phyloP scores from a whole-genome alignment of 176 grass and related monocot genomes.

The Phyllostachys edulis region DNA sequence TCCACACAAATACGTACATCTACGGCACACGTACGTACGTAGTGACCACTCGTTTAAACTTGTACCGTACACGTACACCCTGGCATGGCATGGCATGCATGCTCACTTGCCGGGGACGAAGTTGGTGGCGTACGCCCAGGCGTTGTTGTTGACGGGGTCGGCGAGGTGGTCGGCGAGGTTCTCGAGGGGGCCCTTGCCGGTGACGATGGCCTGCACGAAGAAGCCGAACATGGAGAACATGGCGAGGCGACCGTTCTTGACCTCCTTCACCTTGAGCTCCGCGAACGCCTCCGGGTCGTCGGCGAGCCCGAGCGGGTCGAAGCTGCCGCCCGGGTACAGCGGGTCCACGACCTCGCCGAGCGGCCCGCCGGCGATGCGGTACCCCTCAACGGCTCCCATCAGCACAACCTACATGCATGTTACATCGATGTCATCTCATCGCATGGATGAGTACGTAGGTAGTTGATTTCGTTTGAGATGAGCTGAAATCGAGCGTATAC shows the following conservation, averaged over 20 bases:
- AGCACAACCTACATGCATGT: constrained; percentile 37
- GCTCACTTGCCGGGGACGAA: constrained; percentile 66
- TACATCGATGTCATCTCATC: too few species aligned
- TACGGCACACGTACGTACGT: constrained; percentile 1
- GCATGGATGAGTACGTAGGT: neutral
- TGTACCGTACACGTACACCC: constrained; percentile 21
- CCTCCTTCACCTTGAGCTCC: constrained; percentile 76
- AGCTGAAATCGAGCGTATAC: neutral
- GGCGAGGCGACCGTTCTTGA: constrained; percentile 73
- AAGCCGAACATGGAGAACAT: constrained; percentile 89
- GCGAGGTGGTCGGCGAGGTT: constrained; percentile 84
- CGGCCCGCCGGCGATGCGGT: constrained; percentile 65
- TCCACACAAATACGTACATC: constrained; percentile 5
- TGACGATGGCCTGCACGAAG: constrained; percentile 81
- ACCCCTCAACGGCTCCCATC: constrained; percentile 78
- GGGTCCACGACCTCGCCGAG: constrained; percentile 64
- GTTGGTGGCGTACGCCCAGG: constrained; percentile 57
- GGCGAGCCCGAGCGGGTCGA: constrained; percentile 59
- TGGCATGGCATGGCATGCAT: neutral
- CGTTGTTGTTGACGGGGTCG: constrained; percentile 90
- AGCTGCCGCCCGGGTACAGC: constrained; percentile 59
- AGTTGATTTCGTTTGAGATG: neutral
- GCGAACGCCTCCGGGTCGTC: constrained; percentile 70
- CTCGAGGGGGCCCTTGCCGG: constrained; percentile 82
- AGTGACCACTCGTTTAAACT: neutral